phyloP scores from a whole-genome alignment of 345 rosid species.

The Pugionium dolabratum region DNA sequence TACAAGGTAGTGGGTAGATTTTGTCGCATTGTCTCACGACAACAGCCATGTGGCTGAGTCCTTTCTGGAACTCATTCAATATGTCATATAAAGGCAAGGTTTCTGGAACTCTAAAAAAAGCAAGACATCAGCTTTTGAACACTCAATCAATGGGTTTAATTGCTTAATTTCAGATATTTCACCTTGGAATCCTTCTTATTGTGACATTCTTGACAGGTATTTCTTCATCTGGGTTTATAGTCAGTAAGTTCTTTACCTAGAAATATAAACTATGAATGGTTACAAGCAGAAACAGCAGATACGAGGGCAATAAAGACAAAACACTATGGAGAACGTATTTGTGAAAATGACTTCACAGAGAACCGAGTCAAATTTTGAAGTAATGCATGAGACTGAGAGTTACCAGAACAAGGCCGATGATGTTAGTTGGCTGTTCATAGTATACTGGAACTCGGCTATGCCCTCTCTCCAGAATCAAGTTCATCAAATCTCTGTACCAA shows the following conservation, averaged over 20 bases:
- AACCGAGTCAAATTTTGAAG: slow-evolving; percentile 3
- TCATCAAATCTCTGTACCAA: slow-evolving; percentile 67
- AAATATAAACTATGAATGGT: slow-evolving; percentile 6
- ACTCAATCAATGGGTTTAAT: neutral
- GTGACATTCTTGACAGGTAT: slow-evolving; percentile 82
- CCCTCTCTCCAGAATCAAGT: slow-evolving; percentile 84
- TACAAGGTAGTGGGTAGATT: slow-evolving; percentile 32
- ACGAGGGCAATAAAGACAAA: neutral
- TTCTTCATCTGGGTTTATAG: slow-evolving; percentile 80
- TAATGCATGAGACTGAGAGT: slow-evolving; percentile 23
- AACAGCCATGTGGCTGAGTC: slow-evolving; percentile 99
- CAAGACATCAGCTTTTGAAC: slow-evolving; percentile 22
- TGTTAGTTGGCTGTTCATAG: slow-evolving; percentile 85
- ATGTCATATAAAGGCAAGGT: slow-evolving; percentile 88
- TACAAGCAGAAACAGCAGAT: neutral
- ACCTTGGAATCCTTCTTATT: slow-evolving; percentile 91
- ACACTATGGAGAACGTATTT: neutral
- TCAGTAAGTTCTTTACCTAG: slow-evolving; percentile 83
- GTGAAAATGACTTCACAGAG: neutral
- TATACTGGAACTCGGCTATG: slow-evolving; percentile 98
- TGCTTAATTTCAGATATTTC: slow-evolving; percentile 19
- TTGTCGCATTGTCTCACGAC: slow-evolving; percentile 61
- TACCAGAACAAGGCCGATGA: slow-evolving; percentile 91
- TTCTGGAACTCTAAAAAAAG: slow-evolving; percentile 64
- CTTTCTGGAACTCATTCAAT: slow-evolving; percentile 97